Evolutionary conservation across 306 rosid species (phyloP).

Genomic region (Nissolia schottii): DNA sequence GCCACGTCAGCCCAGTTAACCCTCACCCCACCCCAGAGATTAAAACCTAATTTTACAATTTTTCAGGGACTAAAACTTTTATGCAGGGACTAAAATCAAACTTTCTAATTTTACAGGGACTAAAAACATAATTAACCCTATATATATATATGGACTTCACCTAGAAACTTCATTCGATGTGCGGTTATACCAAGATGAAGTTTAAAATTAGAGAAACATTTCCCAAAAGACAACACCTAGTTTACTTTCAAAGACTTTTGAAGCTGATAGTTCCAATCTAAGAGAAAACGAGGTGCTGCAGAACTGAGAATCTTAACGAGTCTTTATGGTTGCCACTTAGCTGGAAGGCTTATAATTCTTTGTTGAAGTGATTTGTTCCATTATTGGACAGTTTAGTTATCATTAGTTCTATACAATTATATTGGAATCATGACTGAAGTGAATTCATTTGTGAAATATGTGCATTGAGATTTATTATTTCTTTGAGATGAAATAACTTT

Average conservation of each 20-base stretch:
- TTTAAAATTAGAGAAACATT: neutral
- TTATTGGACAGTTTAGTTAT: neutral
- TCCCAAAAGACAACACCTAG: neutral
- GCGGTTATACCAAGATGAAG: neutral
- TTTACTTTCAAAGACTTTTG: neutral
- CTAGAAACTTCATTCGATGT: neutral
- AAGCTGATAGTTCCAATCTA: neutral
- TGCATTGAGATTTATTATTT: conserved; percentile 4
- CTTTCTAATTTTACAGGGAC: no score
- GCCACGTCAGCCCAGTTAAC: no score
- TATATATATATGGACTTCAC: no score
- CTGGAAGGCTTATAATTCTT: neutral
- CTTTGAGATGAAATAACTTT: neutral
- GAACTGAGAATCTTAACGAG: neutral
- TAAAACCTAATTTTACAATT: no score
- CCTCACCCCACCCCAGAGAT: no score
- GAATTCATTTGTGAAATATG: neutral
- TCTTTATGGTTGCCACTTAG: neutral
- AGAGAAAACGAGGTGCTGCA: neutral
- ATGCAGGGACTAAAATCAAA: no score
- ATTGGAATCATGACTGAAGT: neutral
- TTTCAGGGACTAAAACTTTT: no score
- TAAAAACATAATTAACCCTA: no score
- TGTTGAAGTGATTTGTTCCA: neutral
- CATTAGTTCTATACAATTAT: no score